A percentile compares a stretch with the other conserved stretches of the same genome.
phyloP scores from a whole-genome alignment of 805 yeast genomes.

The Myxozyma melibiosi region DNA sequence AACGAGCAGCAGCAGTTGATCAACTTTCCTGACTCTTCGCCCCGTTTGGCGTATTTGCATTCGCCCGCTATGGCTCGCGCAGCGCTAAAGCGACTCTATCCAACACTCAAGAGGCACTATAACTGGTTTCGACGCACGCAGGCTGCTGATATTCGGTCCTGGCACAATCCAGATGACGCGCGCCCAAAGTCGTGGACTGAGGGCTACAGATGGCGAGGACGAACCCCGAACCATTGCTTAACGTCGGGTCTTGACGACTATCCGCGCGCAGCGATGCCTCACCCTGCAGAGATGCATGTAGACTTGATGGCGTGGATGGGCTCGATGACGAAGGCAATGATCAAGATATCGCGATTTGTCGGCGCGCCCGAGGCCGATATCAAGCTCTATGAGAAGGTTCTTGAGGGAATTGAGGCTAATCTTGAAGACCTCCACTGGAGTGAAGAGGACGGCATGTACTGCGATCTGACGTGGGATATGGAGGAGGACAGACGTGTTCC shows the following conservation, averaged over 20 bases:
- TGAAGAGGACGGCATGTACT: constrained; percentile 62
- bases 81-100: constrained; percentile 65
- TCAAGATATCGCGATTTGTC: constrained; percentile 65
- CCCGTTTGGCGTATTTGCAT: constrained; percentile 52
- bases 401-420: constrained; percentile 60
- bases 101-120: constrained; percentile 73
- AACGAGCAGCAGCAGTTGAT: constrained; percentile 8
- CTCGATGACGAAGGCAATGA: constrained; percentile 83
- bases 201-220: constrained; percentile 90
- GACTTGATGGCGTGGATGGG: constrained; percentile 94
- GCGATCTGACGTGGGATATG: constrained; percentile 62
- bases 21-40: constrained; percentile 2
- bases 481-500: constrained; percentile 48
- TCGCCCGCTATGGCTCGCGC: constrained; percentile 48
- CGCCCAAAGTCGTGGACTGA: constrained; percentile 52
- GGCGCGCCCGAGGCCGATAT: constrained; percentile 60
- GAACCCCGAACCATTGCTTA: constrained; percentile 79
- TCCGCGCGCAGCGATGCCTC: constrained; percentile 81
- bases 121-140: constrained; percentile 86
- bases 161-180: constrained; percentile 54
- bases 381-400: constrained; percentile 53
- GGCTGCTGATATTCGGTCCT: constrained; percentile 69
- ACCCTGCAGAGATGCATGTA: constrained; percentile 85
- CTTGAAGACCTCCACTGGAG: constrained; percentile 83
- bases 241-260: constrained; percentile 96